Evolutionary conservation across 768 basidiomycete species (phyloP).

Genomic region (Lactarius trivialis): DNA sequence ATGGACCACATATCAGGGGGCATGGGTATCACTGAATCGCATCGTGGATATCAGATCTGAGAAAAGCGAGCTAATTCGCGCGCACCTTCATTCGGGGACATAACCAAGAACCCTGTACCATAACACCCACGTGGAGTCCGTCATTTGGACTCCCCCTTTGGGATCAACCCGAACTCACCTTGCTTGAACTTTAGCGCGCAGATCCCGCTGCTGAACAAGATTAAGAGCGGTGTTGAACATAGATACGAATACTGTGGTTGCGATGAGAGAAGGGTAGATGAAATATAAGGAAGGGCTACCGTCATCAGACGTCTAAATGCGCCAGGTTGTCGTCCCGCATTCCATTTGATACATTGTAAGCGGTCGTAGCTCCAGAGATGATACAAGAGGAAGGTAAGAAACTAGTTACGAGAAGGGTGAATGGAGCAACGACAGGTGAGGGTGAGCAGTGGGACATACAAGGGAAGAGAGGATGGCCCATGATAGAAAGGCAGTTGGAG

Average conservation of each 20-base stretch:
- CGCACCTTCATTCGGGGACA: slow-evolving; percentile 31
- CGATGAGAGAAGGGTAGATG: background rate
- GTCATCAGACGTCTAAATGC: slow-evolving; percentile 88
- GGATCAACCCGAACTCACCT: slow-evolving; percentile 37
- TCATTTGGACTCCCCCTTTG: background rate
- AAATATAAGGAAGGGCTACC: slow-evolving; percentile 38
- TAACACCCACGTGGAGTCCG: background rate
- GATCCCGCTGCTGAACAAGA: slow-evolving; percentile 56
- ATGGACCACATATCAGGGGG: slow-evolving; percentile 49
- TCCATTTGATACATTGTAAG: slow-evolving; percentile 70
- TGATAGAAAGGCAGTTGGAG: slow-evolving; percentile 65
- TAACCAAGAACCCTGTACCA: slow-evolving; percentile 25
- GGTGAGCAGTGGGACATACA: too few relatives aligned
- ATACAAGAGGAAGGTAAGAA: slow-evolving; percentile 56
- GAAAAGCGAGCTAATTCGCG: slow-evolving; percentile 21
- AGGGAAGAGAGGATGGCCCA: slow-evolving; percentile 54
- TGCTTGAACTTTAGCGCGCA: slow-evolving; percentile 65
- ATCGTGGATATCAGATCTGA: background rate
- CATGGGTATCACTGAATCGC: slow-evolving; percentile 44
- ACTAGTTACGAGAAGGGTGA: slow-evolving; percentile 36
- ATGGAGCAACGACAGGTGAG: background rate
- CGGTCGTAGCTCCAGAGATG: slow-evolving; percentile 80
- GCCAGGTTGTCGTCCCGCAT: slow-evolving; percentile 69
- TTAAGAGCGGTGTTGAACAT: slow-evolving; percentile 57
- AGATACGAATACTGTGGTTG: slow-evolving; percentile 65